Conservation (phyloP, 306 rosid species). For the Psophocarpus tetragonolobus region DNA sequence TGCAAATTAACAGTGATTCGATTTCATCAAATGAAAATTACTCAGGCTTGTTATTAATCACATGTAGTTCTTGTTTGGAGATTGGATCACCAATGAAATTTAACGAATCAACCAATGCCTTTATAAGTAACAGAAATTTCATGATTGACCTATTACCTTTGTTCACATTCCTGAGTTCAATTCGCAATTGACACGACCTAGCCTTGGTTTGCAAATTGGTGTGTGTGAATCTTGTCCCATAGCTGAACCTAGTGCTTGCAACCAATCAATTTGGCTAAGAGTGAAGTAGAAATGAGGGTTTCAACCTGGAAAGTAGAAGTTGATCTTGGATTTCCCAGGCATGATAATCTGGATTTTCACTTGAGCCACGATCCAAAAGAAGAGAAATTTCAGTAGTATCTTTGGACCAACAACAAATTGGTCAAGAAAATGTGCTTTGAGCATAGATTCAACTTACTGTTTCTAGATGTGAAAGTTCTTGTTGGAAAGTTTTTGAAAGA, state of each 20-base stretch:
- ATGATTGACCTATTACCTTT: not conserved
- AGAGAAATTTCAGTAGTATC: not conserved
- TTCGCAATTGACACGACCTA: not conserved
- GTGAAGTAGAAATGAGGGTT: no score
- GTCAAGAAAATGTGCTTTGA: not conserved
- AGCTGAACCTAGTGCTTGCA: not conserved
- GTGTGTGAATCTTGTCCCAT: not conserved
- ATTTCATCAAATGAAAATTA: no score
- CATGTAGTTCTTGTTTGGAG: not conserved
- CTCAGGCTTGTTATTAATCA: not conserved
- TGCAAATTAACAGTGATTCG: no score
- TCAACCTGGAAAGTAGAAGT: not conserved
- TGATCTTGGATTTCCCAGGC: not conserved
- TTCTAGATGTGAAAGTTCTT: not conserved
- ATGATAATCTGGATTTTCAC: not conserved
- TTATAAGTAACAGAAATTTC: not conserved
- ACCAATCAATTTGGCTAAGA: not conserved
- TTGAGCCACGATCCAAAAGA: not conserved
- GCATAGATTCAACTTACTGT: not conserved
- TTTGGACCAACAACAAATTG: not conserved
- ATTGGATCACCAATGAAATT: not conserved
- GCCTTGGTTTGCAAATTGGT: not conserved
- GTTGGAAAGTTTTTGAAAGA: not conserved
- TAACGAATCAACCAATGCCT: no score
- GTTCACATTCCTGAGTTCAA: not conserved